Evolutionary conservation across 1,284 basidiomycete species (phyloP).

Genomic region (Sphagnurus paluster): DNA sequence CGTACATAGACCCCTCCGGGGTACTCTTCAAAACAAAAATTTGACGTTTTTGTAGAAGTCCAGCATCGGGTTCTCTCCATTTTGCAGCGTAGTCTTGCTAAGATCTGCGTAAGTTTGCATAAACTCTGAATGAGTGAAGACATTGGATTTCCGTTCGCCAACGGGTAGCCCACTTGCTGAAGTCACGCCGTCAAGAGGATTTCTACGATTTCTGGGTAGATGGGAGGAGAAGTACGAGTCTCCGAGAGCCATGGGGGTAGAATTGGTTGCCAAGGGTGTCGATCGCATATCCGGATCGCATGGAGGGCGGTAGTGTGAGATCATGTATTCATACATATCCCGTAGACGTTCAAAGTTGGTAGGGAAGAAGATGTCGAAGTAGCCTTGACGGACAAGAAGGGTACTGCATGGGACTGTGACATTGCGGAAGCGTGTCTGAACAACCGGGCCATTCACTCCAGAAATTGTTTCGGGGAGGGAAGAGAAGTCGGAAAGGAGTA

Average conservation of each 20-base stretch:
- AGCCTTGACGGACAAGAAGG: conserved; percentile 92
- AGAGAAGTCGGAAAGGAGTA: conserved; percentile 93
- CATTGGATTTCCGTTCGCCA: conserved; percentile 76
- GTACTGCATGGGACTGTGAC: conserved; percentile 89
- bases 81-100: conserved; percentile 62
- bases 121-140: conserved; percentile 86
- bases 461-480: conserved; percentile 84
- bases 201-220: conserved; percentile 55
- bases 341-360: conserved; percentile 86
- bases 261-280: conserved; percentile 50
- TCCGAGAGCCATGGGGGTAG: conserved; percentile 54
- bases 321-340: conserved; percentile 85
- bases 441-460: conserved; percentile 90
- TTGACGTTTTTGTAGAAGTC: conserved; percentile 91
- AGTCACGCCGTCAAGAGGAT: conserved; percentile 63
- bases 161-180: conserved; percentile 78
- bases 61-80: conserved; percentile 86
- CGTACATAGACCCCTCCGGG: conserved; percentile 26
- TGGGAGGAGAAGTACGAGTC: conserved; percentile 71
- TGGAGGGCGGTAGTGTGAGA: conserved; percentile 56
- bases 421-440: conserved; percentile 89
- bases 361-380: conserved; percentile 99
- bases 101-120: conserved; percentile 80
- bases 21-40: conserved; percentile 64
- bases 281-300: conserved; percentile 38